Base-by-base conservation (phyloP, 2,329 filamentous ascomycete species). In the Knufia fluminis region DNA sequence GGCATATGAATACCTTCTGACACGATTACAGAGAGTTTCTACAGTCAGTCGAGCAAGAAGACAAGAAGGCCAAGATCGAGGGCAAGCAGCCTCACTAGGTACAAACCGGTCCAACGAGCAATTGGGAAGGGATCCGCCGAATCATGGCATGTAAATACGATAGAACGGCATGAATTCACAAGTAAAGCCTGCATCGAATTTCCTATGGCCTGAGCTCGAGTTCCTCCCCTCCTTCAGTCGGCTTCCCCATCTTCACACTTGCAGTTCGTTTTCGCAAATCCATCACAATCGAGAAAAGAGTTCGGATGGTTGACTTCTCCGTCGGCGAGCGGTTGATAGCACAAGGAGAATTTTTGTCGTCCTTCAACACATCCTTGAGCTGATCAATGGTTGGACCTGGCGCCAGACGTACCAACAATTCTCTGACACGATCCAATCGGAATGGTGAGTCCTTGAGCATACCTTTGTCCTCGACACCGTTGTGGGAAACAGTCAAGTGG, bases 11-110 rank as follows among this genome's bases (percentile, higher is more conserved):
- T n/a, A n/a, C 10, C 24, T 42, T 36, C 51, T 48, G 36, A 46
- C 40, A 9, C 9, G 14, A 19, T 38, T 33, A 48, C 58, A 76
- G 73, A 63, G 69, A 75, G 51, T 76, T 76, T 61, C 52, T 76
- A 59, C 72, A 75, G 56, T 66, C 67, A 51, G 66, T 71, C 45
- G 69, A 74, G 54, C 69, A 67, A 47, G 71, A 71, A 52, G 67
- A 71, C 59, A 72, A 72, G 62, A 64, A 63, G 36, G 64, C 67
- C 43, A 55, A 58, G 46, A 50, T 56, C 43, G 50, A 54, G 9
- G 50, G 52, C 26, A 57, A 57, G 44, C 49, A 55, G 36, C 51
- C 53, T 40, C 52, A 59, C 42, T 57, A 54, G 45, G 49, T 17
- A 22, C 19, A 26, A n/a, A 14, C 38, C 10, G 38, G 22, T 19